A percentile compares a stretch with the other conserved stretches of the same genome.
phyloP scores from a whole-genome alignment of 805 yeast species.

The Komagataella ulmi region DNA sequence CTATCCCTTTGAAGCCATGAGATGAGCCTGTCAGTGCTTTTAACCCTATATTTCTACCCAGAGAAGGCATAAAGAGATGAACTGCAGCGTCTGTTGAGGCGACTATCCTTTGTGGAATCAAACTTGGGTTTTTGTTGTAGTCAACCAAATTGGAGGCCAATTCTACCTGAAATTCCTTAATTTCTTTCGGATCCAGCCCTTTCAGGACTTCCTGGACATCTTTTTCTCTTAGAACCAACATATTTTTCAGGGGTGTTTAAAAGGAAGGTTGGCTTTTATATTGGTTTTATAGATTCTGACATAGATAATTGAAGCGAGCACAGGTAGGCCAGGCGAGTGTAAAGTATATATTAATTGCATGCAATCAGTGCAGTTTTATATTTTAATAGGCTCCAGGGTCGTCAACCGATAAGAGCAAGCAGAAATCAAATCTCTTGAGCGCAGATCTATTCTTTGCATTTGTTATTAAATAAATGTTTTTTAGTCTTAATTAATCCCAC shows the following conservation, averaged over 20 bases:
- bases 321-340: not conserved
- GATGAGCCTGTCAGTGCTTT: constrained; percentile 47
- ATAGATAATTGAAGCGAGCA: not conserved
- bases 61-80: constrained; percentile 58
- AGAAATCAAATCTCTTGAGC: no score
- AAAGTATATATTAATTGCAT: no score
- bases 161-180: constrained; percentile 21
- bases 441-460: no score
- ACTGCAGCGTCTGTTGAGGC: constrained; percentile 24
- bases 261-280: not conserved
- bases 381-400: no score
- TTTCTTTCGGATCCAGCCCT: constrained; percentile 11
- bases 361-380: no score
- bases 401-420: no score
- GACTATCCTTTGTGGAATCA: constrained; percentile 44
- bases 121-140: constrained; percentile 27
- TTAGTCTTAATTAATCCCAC: no score
- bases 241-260: constrained; percentile 4
- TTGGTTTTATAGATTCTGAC: no score
- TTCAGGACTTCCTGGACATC: constrained; percentile 16
- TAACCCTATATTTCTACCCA: constrained; percentile 41
- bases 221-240: constrained; percentile 21
- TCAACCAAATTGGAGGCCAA: constrained; percentile 23
- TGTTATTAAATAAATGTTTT: no score
- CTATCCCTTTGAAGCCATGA: constrained; percentile 46